Base-by-base conservation (phyloP, 2,329 filamentous ascomycete species). In the Aspergillus latus region DNA sequence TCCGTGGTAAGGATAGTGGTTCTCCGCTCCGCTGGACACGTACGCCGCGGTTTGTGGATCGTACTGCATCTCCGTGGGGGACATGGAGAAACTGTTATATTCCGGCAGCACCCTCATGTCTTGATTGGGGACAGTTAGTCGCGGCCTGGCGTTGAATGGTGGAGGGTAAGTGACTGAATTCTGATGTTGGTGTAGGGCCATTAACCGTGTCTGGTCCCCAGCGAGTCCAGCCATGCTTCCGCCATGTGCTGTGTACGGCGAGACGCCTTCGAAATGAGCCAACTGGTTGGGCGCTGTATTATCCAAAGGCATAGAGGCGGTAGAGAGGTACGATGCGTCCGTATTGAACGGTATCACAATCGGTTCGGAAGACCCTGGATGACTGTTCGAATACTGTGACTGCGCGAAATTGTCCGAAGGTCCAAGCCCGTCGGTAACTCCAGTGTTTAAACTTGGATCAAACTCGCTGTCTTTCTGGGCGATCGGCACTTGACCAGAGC, bases 91-190 rank as follows among this genome's bases (percentile, higher is more conserved):
- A 28, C 47, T 62, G 61, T 65, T 68, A 36, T 65, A 63, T 50
- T 65, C 63, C 54, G 60, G 59, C 42, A 63, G 57, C 40, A 65
- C 54, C 40, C 57, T 56, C 57, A 65, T 42, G 46, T 66, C 56
- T 21, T 52, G 53, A 51, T 64, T 62, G 16, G 63, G 56, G 16
- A 62, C 59, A 43, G 58, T 58, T n/a, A 59, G 56, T 44, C 63
- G 62, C 32, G 68, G 64, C 29, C 64, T 62, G 21, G 67, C 54
- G 50, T 70, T 70, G 57, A 62, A 71, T n/a, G 21, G 21, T 21
- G 68, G 69, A 50, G 70, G 70, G 51, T 72, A 72, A 40, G 69
- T 66, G 48, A 68, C 64, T 11, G 69, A 69, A 50, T 63, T 68
- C 52, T 66, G 67, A 62, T 70, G 68, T 13, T 40, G 48, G 6